Evolutionary conservation across 257 asterid species (phyloP), one percentile per base, ranked within the genome.

Genomic region (Datura wrightii): DNA sequence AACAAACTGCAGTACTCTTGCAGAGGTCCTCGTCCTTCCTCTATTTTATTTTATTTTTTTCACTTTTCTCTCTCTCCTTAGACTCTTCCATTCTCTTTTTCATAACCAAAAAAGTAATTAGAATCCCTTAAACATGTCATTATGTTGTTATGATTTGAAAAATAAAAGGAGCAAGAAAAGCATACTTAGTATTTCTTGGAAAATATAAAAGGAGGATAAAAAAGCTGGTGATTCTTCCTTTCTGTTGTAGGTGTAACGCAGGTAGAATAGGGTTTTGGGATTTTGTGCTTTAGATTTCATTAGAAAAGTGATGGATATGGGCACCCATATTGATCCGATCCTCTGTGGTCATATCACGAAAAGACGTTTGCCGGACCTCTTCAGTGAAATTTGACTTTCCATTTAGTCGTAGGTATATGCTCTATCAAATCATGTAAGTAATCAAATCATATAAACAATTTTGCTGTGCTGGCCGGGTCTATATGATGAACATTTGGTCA

Each of bases 171-270:
- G 5, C 31, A 24, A 55, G 58, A 39, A 90, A 89, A 92, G 91
- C 89, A 87, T 24, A 24, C 31, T 85, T 78, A 89, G 84, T 78
- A 89, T 90, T 90, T 91, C 95, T 94, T 94, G 98, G 98, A 94
- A 95, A 94, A 90, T 91, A 95, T 85, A 90, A 91, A 88, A 90
- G 89, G 86, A 24, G 34, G 11, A 3, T 87, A 91, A 79, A 93
- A 95, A 94, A 93, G 98, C 97, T 92, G 97, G 97, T 92, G 87
- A 80, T 89, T 90, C 92, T 87, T 93, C 96, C 98, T 91, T 90
- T 93, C 92, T 93, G 97, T 95, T 95, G 95, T 96, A 90, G 90
- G 91, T 90, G 88, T 85, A 79, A 10, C 80, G 53, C 15, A 87
- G 87, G 87, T 86, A 88, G 87, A 42, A 58, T 82, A 82, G 79